Evolutionary conservation across 176 grass and related monocot species (phyloP), one percentile per base, ranked within the genome.

Genomic region (Rhynchospora breviuscula): DNA sequence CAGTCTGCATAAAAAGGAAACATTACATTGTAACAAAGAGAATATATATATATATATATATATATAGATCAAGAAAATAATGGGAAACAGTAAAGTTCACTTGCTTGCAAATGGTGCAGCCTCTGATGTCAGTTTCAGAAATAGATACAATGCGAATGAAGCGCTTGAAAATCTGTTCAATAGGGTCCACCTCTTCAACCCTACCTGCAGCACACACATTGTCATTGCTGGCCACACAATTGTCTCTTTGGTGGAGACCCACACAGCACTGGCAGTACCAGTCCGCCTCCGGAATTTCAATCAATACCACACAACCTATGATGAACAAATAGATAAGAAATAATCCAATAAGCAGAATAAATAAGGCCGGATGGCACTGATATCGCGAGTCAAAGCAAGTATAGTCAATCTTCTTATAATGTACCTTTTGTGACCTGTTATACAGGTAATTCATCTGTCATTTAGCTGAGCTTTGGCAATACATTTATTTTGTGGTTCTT

Each of bases 131-230:
- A 83, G 49, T 86, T 21, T 86, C 63, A 21, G 81, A 88, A 35
- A 90, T 87, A 84, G 96, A 93, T 51, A 89, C 93, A 79, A 95
- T 90, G 51, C 93, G 90, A 54, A 93, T 98, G 4, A 86, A 90
- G 59, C 93, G 81, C 35, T 86, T 91, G 78, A 90, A 93, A 91
- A 98, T 98, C 86, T 98, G 86, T 73, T 91, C 93, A 56, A 98
- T 91, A 43, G 96, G 88, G 84, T 98, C 96, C 81, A 93, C 86
- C 80, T 92, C 96, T 47, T 92, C 96, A 80, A 98, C 79, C 83
- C 92, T 93, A 62, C 96, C 96, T 86, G 96, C 96, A 72, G 96
- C 96, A 84, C 91, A 91, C 35, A 92, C 96, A 90, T 98, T 98
- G 85, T 90, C 90, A 83, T 98, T 98, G 85, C 86, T 88, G 19